Evolutionary conservation across 2,329 filamentous ascomycete species (phyloP), one percentile per base, ranked within the genome.

Genomic region (Aschersonia sp.): DNA sequence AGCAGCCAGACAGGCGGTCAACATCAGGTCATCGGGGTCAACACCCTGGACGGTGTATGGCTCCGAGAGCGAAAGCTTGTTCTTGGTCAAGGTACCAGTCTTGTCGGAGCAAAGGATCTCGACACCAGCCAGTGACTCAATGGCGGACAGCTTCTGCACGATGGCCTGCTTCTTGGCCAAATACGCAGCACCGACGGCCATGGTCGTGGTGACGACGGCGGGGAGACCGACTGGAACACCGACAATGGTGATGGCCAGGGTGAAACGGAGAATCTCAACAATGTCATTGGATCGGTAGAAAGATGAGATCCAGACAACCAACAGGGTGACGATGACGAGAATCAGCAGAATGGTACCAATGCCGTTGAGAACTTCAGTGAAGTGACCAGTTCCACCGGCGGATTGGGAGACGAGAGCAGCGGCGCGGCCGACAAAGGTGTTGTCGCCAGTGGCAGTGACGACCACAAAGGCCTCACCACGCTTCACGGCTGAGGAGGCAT

Each of bases 161-260:
- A 94, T 94, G 47, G 87, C 88, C 72, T 89, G 81, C 76, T 90
- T 89, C 75, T 88, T 89, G 59, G 87, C 87, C 50, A 94, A 79
- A 67, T 92, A 92, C 53, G 87, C 84, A 54, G 87, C 87, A 71
- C 87, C 87, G 64, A 94, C 87, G 63, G 87, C 87, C 87, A 94
- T 92, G 62, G 87, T 94, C 57, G 87, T 94, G 58, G 88, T 94
- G 51, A 94, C 87, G 70, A 94, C 87, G 57, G 86, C 87, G 51
- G 87, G 87, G 54, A 94, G 85, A 81, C 87, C 87, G 67, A 94
- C 87, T 47, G 87, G 87, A 30, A 94, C 87, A 76, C 87, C 87
- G 52, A 94, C 85, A 54, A 94, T 90, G 58, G 86, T 92, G 58
- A 94, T 89, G 55, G 84, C 87, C 43, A 94, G 75, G 48, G 87